Base-by-base conservation (phyloP, 768 basidiomycete species). In the Pisolithus albus region DNA sequence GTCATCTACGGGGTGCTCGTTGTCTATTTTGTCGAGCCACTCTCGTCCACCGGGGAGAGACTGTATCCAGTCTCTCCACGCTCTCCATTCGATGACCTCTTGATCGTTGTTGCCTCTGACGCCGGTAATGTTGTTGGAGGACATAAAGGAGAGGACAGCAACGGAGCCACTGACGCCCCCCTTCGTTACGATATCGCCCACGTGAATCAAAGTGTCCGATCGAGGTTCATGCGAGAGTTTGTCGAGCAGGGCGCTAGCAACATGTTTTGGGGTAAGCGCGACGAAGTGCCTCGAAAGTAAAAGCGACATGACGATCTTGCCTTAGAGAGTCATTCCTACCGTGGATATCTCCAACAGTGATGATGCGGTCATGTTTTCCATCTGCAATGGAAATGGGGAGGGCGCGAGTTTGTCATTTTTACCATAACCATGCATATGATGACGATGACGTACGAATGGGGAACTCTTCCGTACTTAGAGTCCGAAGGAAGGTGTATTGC, bases 21-120 rank as follows among this genome's bases (percentile, higher is more conserved):
- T 56, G 45, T 80, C 76, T n/a, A 81, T 54, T 10, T 74, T 60
- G 7, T 65, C 55, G 6, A 92, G 73, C 83, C 88, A 92, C 23
- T 71, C 61, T 23, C 48, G 61, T 1, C 74, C 76, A 7, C 61
- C 68, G 0, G 72, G 67, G 23, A 76, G 63, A 7, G 66, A 54
- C 13, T 66, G 55, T 51, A 94, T 81, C 90, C 91, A 95, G 16
- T 86, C 74, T 47, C 88, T 77, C 91, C 92, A 98, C 1, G 76
- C 72, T 23, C 83, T 76, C 94, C 94, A 96, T 69, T 95, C 88
- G 42, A 97, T 77, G 41, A 93, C 81, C 55, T 78, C 78, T 67
- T 97, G 92, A 70, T 98, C 94, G 62, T 97, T 91, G 64, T 98
- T 98, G 0, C 95, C 94, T 28, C 94, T 81, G 3, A 96, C 91